phyloP scores from a whole-genome alignment of 1,139 yeast species.

The Pichia kudriavzevii region DNA sequence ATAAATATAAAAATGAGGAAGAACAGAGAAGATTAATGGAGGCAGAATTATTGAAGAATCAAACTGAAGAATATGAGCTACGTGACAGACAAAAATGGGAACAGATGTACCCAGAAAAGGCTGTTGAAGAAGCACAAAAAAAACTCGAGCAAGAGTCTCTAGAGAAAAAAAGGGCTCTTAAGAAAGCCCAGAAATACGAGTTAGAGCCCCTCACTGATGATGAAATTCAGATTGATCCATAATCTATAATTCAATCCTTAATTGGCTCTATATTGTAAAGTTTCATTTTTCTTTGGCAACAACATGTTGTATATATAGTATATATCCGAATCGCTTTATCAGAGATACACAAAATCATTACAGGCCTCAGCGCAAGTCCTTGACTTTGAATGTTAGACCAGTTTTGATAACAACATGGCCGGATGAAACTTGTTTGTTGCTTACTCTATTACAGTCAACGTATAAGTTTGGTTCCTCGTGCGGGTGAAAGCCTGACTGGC shows the following conservation, averaged over 20 bases:
- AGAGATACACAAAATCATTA: too few relatives aligned
- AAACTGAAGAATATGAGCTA: conserved; percentile 25
- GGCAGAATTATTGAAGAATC: conserved; percentile 19
- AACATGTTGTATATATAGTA: too few relatives aligned
- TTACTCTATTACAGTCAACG: conserved; percentile 33
- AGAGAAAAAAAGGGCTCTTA: conserved; percentile 10
- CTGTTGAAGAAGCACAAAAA: conserved; percentile 11
- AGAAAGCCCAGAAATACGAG: conserved; percentile 8
- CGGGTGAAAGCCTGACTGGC: conserved; percentile 45
- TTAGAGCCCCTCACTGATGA: conserved; percentile 11
- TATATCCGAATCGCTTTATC: too few relatives aligned
- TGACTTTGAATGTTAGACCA: conserved; percentile 37
- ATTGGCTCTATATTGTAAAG: too few relatives aligned
- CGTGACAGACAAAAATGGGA: conserved; percentile 25
- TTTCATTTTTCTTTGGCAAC: too few relatives aligned
- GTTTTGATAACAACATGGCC: conserved; percentile 44
- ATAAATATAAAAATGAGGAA: conserved; percentile 31
- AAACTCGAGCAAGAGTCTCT: conserved; percentile 6
- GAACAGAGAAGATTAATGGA: conserved; percentile 25
- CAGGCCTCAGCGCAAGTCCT: conserved; percentile 35
- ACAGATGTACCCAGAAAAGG: conserved; percentile 21
- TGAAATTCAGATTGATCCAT: too few relatives aligned
- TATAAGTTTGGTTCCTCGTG: conserved; percentile 44
- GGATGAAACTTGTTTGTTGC: conserved; percentile 23
- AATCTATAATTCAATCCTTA: too few relatives aligned